A percentile compares a stretch with the other conserved stretches of the same genome.
Conservation (phyloP, 352 stramenopile genomes). For the Pythium scleroteichum region DNA sequence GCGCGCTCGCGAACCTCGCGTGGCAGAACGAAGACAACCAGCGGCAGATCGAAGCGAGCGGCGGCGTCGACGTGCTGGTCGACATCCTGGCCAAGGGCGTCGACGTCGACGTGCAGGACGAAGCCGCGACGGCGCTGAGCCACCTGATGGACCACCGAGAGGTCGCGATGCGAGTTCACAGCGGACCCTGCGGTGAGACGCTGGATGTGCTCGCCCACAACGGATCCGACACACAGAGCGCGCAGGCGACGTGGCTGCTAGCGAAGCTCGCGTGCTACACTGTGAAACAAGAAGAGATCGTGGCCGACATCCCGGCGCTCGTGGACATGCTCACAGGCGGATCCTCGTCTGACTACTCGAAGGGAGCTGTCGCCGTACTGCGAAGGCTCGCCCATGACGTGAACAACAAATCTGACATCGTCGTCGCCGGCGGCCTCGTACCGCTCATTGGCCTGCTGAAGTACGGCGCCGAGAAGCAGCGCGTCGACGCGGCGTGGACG, state of each 20-base stretch:
- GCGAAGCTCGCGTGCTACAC: slow-evolving; percentile 22
- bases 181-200: neutral
- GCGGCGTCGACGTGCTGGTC: slow-evolving; percentile 19
- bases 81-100: slow-evolving; percentile 8
- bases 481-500: slow-evolving; percentile 26
- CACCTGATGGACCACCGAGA: slow-evolving; percentile 12
- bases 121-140: slow-evolving; percentile 21
- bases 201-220: slow-evolving; percentile 6
- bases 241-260: slow-evolving; percentile 19
- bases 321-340: slow-evolving; percentile 8
- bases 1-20: slow-evolving; percentile 23
- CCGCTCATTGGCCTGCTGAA: slow-evolving; percentile 21
- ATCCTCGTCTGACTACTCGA: neutral
- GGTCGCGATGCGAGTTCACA: slow-evolving; percentile 7
- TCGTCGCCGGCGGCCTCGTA: slow-evolving; percentile 20
- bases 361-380: slow-evolving; percentile 11
- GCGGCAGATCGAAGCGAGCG: slow-evolving; percentile 17
- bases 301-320: slow-evolving; percentile 19
- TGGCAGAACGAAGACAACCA: slow-evolving; percentile 25
- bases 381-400: slow-evolving; percentile 14
- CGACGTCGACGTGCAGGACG: slow-evolving; percentile 20
- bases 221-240: neutral
- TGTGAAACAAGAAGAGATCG: slow-evolving; percentile 1
- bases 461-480: slow-evolving; percentile 7
- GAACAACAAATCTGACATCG: slow-evolving; percentile 25